Evolutionary conservation across 2,329 filamentous ascomycete genomes (phyloP), one percentile per base, ranked within the genome.

Genomic region (Diaporthe citrichinensis): DNA sequence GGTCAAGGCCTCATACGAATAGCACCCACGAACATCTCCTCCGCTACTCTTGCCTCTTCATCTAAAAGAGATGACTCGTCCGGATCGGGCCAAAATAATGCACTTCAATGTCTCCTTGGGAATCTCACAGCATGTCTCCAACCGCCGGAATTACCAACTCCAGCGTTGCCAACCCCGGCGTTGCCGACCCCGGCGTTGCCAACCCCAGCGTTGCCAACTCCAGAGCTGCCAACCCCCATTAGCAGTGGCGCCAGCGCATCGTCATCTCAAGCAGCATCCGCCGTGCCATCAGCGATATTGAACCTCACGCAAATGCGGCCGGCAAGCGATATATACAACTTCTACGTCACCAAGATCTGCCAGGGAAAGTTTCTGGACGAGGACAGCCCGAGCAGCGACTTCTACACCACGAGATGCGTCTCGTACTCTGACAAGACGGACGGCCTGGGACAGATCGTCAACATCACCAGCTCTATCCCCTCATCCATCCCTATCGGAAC

Each of bases 381-480:
- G 8, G 7, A 44, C 9, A 31, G 10, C 15, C 15, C 59, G 15
- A 25, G 6, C n/a, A 62, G 59, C 39, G 25, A 44, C 36, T 44
- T 44, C 39, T n/a, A 28, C n/a, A 62, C 59, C n/a, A 44, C 59
- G 36, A 25, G 39, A 62, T 62, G 59, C n/a, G 15, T 62, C n/a
- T 23, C 39, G 15, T 44, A 62, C 39, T 62, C 59, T 15, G 59
- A 62, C 39, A 44, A 41, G 36, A 44, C 7, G 2, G 17, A 31
- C 9, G 59, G 59, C 39, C 39, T 62, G 39, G n/a, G 59, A 31
- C 59, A 62, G n/a, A 10, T 62, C 23, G 15, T 62, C 12, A 25
- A 62, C 15, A 25, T 28, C 3, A 44, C 59, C 8, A 62, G 12
- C 39, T 10, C 59, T n/a, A 23, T 62, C n/a, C 59, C 36, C 2